Percentiles rank a stretch among this genome's conserved stretches.
Evolutionary conservation across 345 rosid genomes (phyloP).

Genomic region (Moringa oleifera): DNA sequence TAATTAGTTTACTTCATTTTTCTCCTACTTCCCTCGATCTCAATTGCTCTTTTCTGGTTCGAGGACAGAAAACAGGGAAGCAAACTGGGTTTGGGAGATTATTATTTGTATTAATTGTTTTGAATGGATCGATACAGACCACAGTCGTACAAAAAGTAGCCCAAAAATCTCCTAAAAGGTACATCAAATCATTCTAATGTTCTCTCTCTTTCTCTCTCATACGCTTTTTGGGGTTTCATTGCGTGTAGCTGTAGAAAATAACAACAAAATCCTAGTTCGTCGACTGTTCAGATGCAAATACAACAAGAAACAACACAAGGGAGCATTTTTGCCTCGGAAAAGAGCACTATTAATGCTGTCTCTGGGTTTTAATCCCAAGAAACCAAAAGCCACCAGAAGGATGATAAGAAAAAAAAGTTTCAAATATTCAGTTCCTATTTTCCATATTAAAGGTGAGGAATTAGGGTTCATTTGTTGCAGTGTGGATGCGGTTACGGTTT

Average conservation of each 20-base stretch:
- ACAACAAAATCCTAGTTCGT: slow-evolving; percentile 15
- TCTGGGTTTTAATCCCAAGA: neutral
- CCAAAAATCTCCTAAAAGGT: too few species aligned
- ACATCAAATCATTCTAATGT: too few species aligned
- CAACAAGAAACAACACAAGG: slow-evolving; percentile 11
- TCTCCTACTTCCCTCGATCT: too few species aligned
- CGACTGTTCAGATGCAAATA: slow-evolving; percentile 11
- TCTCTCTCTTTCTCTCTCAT: neutral
- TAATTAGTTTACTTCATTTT: too few species aligned
- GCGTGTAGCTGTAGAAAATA: slow-evolving; percentile 10
- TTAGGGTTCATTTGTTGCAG: neutral
- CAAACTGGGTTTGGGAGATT: too few species aligned
- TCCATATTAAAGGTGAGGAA: neutral
- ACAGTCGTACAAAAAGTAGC: too few species aligned
- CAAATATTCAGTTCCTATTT: neutral
- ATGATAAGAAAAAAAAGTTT: neutral
- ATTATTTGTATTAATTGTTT: too few species aligned
- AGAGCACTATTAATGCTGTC: slow-evolving; percentile 9
- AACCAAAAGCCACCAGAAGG: neutral
- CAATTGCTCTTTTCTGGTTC: too few species aligned
- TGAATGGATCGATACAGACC: too few species aligned
- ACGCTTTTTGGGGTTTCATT: too few species aligned
- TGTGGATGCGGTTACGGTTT: neutral
- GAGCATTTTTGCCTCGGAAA: slow-evolving; percentile 20
- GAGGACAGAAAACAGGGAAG: too few species aligned